A percentile compares a stretch with the other conserved stretches of the same genome.
Evolutionary conservation across 129 eudicot species (phyloP).

Genomic region (Centaurea solstitialis): DNA sequence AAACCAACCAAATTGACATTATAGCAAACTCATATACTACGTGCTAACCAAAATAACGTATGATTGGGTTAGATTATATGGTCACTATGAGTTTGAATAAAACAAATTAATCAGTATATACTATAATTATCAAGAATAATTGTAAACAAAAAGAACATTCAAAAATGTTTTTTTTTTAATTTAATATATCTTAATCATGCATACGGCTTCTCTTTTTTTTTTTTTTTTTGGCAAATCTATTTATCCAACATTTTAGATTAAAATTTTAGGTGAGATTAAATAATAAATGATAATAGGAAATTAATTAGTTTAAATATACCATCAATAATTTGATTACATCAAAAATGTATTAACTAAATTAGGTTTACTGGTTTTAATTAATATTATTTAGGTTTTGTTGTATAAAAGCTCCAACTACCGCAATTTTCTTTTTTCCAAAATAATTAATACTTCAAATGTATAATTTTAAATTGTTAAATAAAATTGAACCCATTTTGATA

Average conservation of each 20-base stretch:
- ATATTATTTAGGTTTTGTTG: neutral
- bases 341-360: neutral
- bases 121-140: neutral
- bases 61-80: neutral
- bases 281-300: neutral
- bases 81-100: neutral
- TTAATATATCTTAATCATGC: neutral
- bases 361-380: neutral
- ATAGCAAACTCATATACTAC: neutral
- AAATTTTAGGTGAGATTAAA: neutral
- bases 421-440: neutral
- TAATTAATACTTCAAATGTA: neutral
- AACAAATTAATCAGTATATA: neutral
- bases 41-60: neutral
- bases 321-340: neutral
- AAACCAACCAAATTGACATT: neutral
- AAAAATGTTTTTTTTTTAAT: neutral
- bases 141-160: neutral
- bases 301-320: neutral
- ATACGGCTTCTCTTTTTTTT: too few species aligned
- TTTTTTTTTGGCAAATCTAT: too few species aligned
- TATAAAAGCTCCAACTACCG: neutral
- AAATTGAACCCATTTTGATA: too few species aligned
- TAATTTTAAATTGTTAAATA: too few species aligned
- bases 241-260: neutral